Base-by-base conservation (phyloP, 2,329 filamentous ascomycete genomes). In the Fusarium longipes region DNA sequence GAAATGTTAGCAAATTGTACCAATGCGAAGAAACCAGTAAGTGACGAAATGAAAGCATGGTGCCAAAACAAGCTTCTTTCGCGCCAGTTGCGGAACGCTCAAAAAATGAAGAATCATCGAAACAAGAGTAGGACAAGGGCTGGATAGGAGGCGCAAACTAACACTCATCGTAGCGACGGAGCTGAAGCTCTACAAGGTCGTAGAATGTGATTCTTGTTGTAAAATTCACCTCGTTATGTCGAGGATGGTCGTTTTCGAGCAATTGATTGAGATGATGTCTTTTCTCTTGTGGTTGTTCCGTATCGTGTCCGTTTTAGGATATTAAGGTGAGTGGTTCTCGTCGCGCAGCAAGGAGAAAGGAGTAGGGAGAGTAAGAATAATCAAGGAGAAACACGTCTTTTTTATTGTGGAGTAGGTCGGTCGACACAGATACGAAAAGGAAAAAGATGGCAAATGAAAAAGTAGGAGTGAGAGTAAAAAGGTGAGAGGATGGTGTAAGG, bases 81-180 rank as follows among this genome's bases (percentile, higher is more conserved):
- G 24, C 3, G 44, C 63, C 32, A 29, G 29, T 32, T 32, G 17
- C 18, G 47, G 11, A 29, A 43, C 30, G 47, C 50, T 25, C 33
- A 38, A 7, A 20, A 20, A 42, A 33, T 58, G 35, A n/a, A 57
- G 45, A 44, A 25, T 35, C 44, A 51, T 58, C 35, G 43, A 54
- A 58, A 70, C 59, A 52, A 50, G 53, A 64, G 38, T 25, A 24
- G 25, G 32, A 27, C 17, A 65, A 43, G 42, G 57, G 12, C 25
- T 44, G 38, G 51, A 65, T 55, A 63, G 57, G 55, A 71, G 65
- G 65, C 53, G 44, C 55, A 63, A 57, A 76, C 74, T 76, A 53
- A 76, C 74, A 68, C 74, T 76, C 74, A 76, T 76, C 59, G 60
- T 75, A 68, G 57, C 61, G 53, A 68, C 56, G 58, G 66, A 65